Base-by-base conservation (phyloP, 1,139 yeast genomes). In the Geotrichum phurueaensis region DNA sequence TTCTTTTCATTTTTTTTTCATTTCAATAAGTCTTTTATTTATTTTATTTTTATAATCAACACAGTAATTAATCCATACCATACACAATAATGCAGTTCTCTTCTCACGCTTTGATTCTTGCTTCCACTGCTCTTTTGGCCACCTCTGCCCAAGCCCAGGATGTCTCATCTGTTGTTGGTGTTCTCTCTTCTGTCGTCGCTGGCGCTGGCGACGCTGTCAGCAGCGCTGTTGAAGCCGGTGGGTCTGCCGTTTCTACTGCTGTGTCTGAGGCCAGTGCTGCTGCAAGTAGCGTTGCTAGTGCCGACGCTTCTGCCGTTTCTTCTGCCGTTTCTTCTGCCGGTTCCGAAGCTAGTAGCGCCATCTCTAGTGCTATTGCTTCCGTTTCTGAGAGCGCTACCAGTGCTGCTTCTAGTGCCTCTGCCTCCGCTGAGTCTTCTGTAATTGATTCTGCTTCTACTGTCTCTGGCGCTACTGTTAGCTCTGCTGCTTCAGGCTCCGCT, bases 71-170 rank as follows among this genome's bases (percentile, higher is more conserved):
- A 49, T 23, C 13, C 22, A 55, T 7, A 25, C 23, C 20, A 48
- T 25, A 9, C 15, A 27, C 33, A 15, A 25, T 25, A 39, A 55
- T 57, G 59, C 39, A 52, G 27, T 45, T 51, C 23, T 51, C 58
- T 31, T 20, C 23, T 10, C n/a, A 49, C 3, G 22, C 48, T 22
- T 15, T 55, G n/a, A n/a, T 56, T 23, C 18, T 60, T 9, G 54
- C 60, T 22, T 51, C 50, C 29, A 52, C 59, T 23, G 18, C 53
- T 13, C 23, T 51, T 23, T 23, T 36, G 10, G 47, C 57, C 50
- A 27, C 52, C 27, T 45, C 43, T 13, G 53, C 33, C 31, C 49
- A 54, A 20, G 59, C 57, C 22, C 60, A 60, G 23, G 22, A 3
- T 15, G 18, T 36, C 27, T 39, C 39, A 25, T 31, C 47, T 51